Base-by-base conservation (phyloP, 2,329 filamentous ascomycete genomes). In the Nannizziopsis arthrosporioides region DNA sequence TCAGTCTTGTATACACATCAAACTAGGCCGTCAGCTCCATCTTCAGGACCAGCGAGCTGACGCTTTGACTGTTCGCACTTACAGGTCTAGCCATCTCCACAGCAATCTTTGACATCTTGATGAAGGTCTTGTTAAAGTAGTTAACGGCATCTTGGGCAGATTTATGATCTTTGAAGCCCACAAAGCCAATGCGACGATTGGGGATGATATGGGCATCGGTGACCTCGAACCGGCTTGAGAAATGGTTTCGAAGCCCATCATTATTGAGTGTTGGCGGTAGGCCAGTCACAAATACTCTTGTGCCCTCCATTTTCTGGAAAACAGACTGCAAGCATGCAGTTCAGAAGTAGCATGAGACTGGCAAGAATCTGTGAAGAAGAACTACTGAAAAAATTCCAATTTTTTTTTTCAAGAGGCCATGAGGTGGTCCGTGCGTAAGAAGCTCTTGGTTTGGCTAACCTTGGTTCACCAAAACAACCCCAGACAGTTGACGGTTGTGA, bases 111-210 rank as follows among this genome's bases (percentile, higher is more conserved):
- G 89, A 94, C 85, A 95, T 92, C 58, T 88, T 86, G 59, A 98
- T 87, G 68, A 88, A 98, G 54, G 89, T 83, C 64, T 80, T 86
- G 73, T 98, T 89, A 74, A 95, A 95, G 72, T 94, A 94, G 67
- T 85, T 89, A 63, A 93, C 84, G 39, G 92, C 90, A 61, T 81
- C 78, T 49, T 78, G 73, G 49, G 92, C 92, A 63, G 86, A 83
- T 53, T 90, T 80, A 11, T 84, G 72, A 44, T 78, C 85, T 69
- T 85, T 89, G 74, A 90, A 96, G 54, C 92, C 92, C 51, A 98
- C 80, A 74, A 94, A 98, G 58, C 89, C 92, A 67, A 98, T 95
- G 57, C 89, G 80, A 59, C 92, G 80, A 61, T 88, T 81, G 5
- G 86, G 79, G 62, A 96, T 85, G 63, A 95, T 78, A 75, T 94